Conservation (phyloP, 2,329 filamentous ascomycete genomes). For the Epichloe bromicola region DNA sequence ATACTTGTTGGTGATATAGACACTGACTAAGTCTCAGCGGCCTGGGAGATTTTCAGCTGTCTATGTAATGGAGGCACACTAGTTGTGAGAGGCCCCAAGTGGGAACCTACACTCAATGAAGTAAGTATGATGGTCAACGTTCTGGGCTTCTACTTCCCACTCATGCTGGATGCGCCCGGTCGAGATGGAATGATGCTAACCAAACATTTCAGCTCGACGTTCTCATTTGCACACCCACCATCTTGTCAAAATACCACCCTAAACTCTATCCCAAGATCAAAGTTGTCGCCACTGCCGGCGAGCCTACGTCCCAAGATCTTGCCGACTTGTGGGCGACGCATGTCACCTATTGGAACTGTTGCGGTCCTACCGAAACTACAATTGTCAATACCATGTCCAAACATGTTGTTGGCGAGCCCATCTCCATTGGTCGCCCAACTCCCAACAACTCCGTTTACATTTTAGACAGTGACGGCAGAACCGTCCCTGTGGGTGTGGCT, state of each 20-base stretch:
- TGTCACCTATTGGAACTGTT: conserved; percentile 40
- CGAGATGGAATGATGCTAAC: not conserved
- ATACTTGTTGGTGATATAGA: not conserved
- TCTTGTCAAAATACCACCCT: conserved; percentile 36
- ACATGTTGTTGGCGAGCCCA: conserved; percentile 29
- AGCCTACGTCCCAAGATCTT: conserved; percentile 35
- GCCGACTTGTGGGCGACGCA: conserved; percentile 41
- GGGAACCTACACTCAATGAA: conserved; percentile 32
- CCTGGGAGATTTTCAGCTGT: conserved; percentile 46
- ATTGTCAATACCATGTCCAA: conserved; percentile 45
- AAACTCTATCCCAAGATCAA: conserved; percentile 36
- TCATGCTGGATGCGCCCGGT: not conserved
- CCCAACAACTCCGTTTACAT: conserved; percentile 46
- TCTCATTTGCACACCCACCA: conserved; percentile 42
- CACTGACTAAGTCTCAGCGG: conserved; percentile 25
- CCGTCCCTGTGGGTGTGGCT: conserved; percentile 31
- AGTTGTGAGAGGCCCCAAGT: conserved; percentile 35
- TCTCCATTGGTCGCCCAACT: conserved; percentile 42
- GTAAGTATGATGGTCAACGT: conserved; percentile 17
- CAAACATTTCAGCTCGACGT: conserved; percentile 27
- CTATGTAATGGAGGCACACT: conserved; percentile 46
- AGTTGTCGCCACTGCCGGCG: conserved; percentile 40
- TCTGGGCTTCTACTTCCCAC: not conserved
- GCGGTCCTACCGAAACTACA: conserved; percentile 46
- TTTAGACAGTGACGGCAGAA: conserved; percentile 31